These are phyloP conservation scores for Cercis canadensis DNA, from an alignment of 306 rosid species.

Conservation along the genomic window DNA sequence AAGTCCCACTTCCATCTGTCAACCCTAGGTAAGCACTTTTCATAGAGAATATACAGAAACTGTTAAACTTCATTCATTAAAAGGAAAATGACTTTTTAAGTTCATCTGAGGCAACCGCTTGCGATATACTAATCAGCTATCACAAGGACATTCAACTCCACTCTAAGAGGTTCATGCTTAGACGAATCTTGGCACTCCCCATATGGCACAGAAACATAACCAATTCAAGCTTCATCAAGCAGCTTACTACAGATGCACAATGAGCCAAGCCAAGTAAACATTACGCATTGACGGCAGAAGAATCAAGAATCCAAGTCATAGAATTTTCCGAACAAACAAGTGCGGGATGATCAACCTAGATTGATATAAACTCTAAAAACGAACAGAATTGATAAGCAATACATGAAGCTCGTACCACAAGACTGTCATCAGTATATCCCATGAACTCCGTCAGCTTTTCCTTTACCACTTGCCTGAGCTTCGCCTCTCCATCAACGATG, in stretches of 20 bases:
- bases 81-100: background rate
- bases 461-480: slow-evolving; percentile 64
- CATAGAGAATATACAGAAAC: slow-evolving; percentile 19
- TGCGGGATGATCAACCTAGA: background rate
- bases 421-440: slow-evolving; percentile 95
- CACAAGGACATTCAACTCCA: background rate
- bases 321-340: background rate
- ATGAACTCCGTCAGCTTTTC: slow-evolving; percentile 92
- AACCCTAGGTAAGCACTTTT: background rate
- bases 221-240: background rate
- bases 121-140: background rate
- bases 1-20: background rate
- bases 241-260: slow-evolving; percentile 10
- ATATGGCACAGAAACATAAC: background rate
- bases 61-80: background rate
- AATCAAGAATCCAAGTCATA: background rate
- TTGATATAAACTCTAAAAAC: background rate
- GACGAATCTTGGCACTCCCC: background rate
- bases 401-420: slow-evolving; percentile 70
- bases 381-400: slow-evolving; percentile 21
- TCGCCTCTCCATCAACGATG: slow-evolving; percentile 59
- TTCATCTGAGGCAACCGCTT: slow-evolving; percentile 8
- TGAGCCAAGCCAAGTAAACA: background rate
- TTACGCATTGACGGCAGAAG: background rate
- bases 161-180: background rate